Evolutionary conservation across 2,329 filamentous ascomycete species (phyloP), one percentile per base, ranked within the genome.

Genomic region (Fonsecaea monophora): DNA sequence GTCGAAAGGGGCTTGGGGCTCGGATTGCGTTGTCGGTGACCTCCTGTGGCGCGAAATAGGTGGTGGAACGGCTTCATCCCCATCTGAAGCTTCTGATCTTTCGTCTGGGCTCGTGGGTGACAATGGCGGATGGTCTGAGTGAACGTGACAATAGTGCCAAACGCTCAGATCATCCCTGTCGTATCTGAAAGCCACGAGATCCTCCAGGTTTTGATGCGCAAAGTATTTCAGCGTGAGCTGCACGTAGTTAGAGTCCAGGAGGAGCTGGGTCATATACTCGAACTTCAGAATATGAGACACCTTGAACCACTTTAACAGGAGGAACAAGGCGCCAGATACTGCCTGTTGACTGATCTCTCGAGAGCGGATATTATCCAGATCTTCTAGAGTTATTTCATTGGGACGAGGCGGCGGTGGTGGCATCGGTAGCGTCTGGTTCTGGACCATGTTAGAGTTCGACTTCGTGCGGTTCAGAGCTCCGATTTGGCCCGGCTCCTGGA

Each of bases 291-390:
- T 87, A 76, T 99, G 95, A 65, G 93, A 97, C 62, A 96, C 83
- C 77, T 97, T 96, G 74, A 98, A 90, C 95, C 95, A 99, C 79
- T 98, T 99, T 68, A 98, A 77, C 53, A 98, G 80, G n/a, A 97
- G 82, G 34, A 99, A 82, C 34, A 99, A 81, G 63, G 93, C 90
- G 0, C 91, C 94, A n/a, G 93, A 95, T 25, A 97, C 90, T 0
- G 94, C 94, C 78, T 98, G 98, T 32, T 90, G 88, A 12, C 90
- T 90, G 60, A 99, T 94, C 78, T 99, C 95, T 64, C 94, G 87
- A 15, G 88, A 89, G 58, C 96, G 86, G 62, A 91, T 85, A 48
- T 89, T 88, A 77, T 98, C 94, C 15, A 96, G 80, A 73, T 97
- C 93, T 66, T 96, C 93, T 3, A 88, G 81, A 2, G 77, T 76